These are phyloP conservation scores for Clohesyomyces aquaticus DNA, from an alignment of 495 filamentous ascomycete genomes.

Conservation along the genomic window DNA sequence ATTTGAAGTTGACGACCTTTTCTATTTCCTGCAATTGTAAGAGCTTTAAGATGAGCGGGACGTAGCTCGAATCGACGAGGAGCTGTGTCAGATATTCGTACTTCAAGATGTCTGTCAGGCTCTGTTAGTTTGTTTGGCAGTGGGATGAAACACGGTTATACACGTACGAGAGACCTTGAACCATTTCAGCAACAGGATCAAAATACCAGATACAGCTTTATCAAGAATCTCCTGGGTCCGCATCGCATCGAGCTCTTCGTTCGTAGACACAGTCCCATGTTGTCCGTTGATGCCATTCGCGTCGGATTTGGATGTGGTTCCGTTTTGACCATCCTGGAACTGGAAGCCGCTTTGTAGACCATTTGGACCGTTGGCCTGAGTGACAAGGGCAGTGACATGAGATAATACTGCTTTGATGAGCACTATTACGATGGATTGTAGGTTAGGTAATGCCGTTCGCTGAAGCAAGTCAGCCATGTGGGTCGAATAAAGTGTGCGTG, in stretches of 20 bases:
- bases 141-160: slow-evolving; percentile 6
- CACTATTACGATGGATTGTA: slow-evolving; percentile 94
- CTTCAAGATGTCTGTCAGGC: slow-evolving; percentile 76
- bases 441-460: slow-evolving; percentile 74
- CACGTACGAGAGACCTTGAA: slow-evolving; percentile 89
- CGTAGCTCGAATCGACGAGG: slow-evolving; percentile 88
- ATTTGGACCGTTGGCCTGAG: slow-evolving; percentile 55
- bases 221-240: slow-evolving; percentile 81
- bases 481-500: neutral
- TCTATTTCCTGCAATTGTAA: slow-evolving; percentile 93
- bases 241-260: slow-evolving; percentile 78
- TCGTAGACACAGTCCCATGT: slow-evolving; percentile 46
- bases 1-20: slow-evolving; percentile 78
- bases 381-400: slow-evolving; percentile 72
- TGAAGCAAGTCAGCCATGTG: slow-evolving; percentile 45
- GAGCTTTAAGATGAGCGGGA: slow-evolving; percentile 88
- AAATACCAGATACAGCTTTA: slow-evolving; percentile 85
- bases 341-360: slow-evolving; percentile 49
- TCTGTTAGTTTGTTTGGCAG: neutral
- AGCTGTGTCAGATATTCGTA: slow-evolving; percentile 96
- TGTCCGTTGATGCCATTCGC: slow-evolving; percentile 39
- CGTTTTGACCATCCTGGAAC: slow-evolving; percentile 46
- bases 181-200: slow-evolving; percentile 91
- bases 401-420: slow-evolving; percentile 82
- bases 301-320: slow-evolving; percentile 40